Evolutionary conservation across 148 eudicot genomes (phyloP).

Genomic region (Chenopodium formosanum): DNA sequence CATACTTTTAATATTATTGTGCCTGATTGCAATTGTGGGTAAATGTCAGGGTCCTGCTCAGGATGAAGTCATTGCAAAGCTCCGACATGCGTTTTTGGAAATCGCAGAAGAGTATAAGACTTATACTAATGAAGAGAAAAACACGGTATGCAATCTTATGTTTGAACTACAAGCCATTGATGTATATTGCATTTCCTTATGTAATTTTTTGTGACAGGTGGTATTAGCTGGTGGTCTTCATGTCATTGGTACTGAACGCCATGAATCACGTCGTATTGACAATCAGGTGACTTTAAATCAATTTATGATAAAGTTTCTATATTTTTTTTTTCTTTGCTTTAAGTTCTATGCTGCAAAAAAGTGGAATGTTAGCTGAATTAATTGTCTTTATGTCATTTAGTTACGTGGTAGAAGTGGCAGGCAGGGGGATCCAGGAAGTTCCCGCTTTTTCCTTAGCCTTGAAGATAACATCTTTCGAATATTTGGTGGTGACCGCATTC

Average conservation of each 20-base stretch:
- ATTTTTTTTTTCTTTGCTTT: neutral
- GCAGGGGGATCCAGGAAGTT: constrained; percentile 99
- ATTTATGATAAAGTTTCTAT: neutral
- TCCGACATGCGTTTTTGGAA: constrained; percentile 68
- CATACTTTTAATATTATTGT: neutral
- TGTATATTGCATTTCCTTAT: constrained; percentile 12
- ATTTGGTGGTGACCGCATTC: constrained; percentile 98
- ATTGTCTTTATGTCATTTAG: constrained; percentile 35
- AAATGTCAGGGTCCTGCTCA: constrained; percentile 77
- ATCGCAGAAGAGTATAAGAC: constrained; percentile 73
- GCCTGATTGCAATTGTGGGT: constrained; percentile 6
- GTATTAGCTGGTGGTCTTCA: constrained; percentile 95
- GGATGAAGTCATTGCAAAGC: constrained; percentile 85
- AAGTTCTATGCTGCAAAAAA: constrained; percentile 13
- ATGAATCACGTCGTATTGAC: constrained; percentile 99
- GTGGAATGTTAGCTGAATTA: neutral
- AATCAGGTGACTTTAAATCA: constrained; percentile 62
- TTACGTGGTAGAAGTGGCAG: constrained; percentile 99
- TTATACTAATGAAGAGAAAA: constrained; percentile 74
- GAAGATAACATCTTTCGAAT: constrained; percentile 97
- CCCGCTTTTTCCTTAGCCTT: constrained; percentile 98
- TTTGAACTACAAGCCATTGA: constrained; percentile 3
- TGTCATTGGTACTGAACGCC: constrained; percentile 98
- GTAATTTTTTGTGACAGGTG: constrained; percentile 47
- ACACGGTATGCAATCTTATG: constrained; percentile 46